Base-by-base conservation (phyloP, 768 basidiomycete species). In the Tylopilus sp. region DNA sequence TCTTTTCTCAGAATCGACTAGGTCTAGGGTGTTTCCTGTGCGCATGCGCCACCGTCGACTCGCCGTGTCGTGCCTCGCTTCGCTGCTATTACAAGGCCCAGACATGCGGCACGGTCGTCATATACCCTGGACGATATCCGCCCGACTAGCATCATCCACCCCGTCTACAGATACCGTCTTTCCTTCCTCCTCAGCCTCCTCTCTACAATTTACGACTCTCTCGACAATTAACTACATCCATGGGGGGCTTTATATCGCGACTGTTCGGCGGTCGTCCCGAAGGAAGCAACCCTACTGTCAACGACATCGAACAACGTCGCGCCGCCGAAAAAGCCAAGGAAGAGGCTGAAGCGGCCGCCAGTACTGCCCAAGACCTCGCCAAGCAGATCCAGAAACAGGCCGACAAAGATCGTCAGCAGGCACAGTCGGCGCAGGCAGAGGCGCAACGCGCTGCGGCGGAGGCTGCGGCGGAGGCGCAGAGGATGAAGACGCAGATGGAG, bases 401-500 rank as follows among this genome's bases (percentile, higher is more conserved):
- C 1, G 61, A 52, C 0, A 12, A 47, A 9, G 66, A 61, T 0
- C 51, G 61, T 10, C 6, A 53, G 43, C 20, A 23, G 5, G 59
- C 55, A 0, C 39, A 10, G 3, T 23, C 1, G 6, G 39, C 51
- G 11, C 63, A 61, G 46, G 35, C 52, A 7, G 45, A 51, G 6
- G 63, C 61, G 0, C 51, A 53, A 15, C 9, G 12, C 22, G 51
- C 53, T 0, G 50, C 55, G 0, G 41, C 44, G 10, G 18, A 7
- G 2, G 59, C 56, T 1, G 41, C 40, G 4, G 57, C 46, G 25
- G 53, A 58, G 39, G 40, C 18, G 0, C 40, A 41, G 21, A 43
- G 20, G 25, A 49, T 63, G 59, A 52, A 6, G 51, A 15, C 1
- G 20, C 53, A 52, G 39, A 60, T 65, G 53, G 47, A 31, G 2